Evolutionary conservation across 345 rosid genomes (phyloP), one percentile per base, ranked within the genome.

Genomic region (Eucalyptus camaldulensis): DNA sequence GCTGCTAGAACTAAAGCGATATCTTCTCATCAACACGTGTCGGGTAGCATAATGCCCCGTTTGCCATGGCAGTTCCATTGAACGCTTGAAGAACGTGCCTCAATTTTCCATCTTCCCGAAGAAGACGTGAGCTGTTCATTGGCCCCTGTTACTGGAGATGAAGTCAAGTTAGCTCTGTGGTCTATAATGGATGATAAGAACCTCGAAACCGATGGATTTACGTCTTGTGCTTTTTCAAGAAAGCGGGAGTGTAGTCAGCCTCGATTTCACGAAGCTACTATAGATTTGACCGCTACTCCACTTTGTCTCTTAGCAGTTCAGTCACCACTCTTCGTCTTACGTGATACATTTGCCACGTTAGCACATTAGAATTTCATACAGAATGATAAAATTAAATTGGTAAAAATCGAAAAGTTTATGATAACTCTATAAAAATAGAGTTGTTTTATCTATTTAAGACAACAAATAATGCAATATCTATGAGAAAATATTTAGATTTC

Each of bases 311-410:
- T 14, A 22, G 7, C 3, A 2, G 13, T 33, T 17, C 1, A 9
- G 8, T 72, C 13, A 72, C 12, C 13, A 1, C 4, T 7, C 1
- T 0, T 72, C 2, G 2, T 19, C 8, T 9, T 10, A 15, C 13
- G 1, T 5, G 13, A 6, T 10, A 33, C 8, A 16, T 3, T 3
- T 10, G 13, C 3, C 27, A 19, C 27, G 1, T 10, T 24, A 4
- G 3, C 4, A 0, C 8, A 10, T 21, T 37, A 19, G 0, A 37
- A 37, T 21, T 72, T 37, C 3, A 8, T 6, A 5, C 15, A 19
- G 4, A 37, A 19, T 0, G 7, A 10, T 21, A 10, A 10, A 11
- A 19, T 3, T 72, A 72, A 37, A 17, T 37, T 10, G 14, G 2
- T 6, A 37, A 72, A 19, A 10, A 33, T 3, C 10, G 4, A 19